Percentiles rank a stretch among this genome's conserved stretches.
These are phyloP conservation scores for Rostrohypoxylon terebratum DNA, from an alignment of 495 filamentous ascomycete genomes.

Conservation along the genomic window DNA sequence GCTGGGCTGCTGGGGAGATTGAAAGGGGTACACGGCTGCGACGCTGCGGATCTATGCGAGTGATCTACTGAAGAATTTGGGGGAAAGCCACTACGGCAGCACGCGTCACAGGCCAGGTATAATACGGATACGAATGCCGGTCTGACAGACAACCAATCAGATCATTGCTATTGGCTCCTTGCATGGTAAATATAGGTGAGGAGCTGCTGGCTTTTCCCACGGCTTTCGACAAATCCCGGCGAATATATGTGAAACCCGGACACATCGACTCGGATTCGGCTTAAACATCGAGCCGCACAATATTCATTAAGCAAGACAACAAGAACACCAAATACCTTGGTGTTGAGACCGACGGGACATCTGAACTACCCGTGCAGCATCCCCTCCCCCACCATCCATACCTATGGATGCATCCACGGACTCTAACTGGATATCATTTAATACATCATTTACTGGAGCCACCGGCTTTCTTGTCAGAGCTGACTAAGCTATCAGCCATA, in stretches of 20 bases:
- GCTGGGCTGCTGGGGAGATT: background rate
- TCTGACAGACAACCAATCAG: slow-evolving; percentile 16
- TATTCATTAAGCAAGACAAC: slow-evolving; percentile 12
- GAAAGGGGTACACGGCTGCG: background rate
- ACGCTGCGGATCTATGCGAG: background rate
- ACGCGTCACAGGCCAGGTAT: slow-evolving; percentile 19
- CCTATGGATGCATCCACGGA: background rate
- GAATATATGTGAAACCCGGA: background rate
- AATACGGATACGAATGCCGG: slow-evolving; percentile 29
- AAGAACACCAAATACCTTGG: slow-evolving; percentile 13
- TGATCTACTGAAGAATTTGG: background rate
- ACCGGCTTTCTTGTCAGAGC: slow-evolving; percentile 41
- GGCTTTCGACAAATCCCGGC: background rate
- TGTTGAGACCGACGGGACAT: slow-evolving; percentile 5
- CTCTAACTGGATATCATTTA: background rate
- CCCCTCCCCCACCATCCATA: slow-evolving; percentile 7
- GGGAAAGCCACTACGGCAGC: background rate
- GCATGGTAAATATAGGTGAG: background rate
- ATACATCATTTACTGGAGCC: slow-evolving; percentile 32
- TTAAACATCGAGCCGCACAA: slow-evolving; percentile 18
- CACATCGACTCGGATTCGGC: slow-evolving; percentile 4
- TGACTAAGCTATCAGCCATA: slow-evolving; percentile 65
- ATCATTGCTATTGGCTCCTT: slow-evolving; percentile 3
- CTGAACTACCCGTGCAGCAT: background rate
- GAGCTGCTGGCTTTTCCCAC: background rate